A percentile compares a stretch with the other conserved stretches of the same genome.
phyloP scores from a whole-genome alignment of 495 filamentous ascomycete species.

The Barbatosphaeria neglecta region DNA sequence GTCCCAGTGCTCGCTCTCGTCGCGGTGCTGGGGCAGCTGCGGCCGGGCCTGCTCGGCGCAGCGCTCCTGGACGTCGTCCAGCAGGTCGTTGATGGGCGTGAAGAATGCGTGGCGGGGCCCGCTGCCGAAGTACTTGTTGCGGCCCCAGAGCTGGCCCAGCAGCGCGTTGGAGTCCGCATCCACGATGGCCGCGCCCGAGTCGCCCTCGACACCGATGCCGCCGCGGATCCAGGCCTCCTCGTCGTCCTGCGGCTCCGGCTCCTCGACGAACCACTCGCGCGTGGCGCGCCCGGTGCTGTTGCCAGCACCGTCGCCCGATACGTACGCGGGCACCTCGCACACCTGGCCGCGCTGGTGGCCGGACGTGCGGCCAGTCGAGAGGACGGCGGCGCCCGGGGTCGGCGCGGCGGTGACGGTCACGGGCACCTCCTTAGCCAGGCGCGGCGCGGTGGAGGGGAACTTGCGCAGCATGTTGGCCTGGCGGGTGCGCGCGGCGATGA shows the following conservation, averaged over 20 bases:
- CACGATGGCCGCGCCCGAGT: slow-evolving; percentile 21
- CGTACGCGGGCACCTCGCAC: slow-evolving; percentile 17
- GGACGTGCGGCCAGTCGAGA: slow-evolving; percentile 16
- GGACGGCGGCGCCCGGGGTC: slow-evolving; percentile 7
- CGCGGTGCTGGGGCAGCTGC: slow-evolving; percentile 15
- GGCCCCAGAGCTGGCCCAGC: slow-evolving; percentile 23
- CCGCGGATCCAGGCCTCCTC: slow-evolving; percentile 22
- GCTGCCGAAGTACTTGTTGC: slow-evolving; percentile 17
- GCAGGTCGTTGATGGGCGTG: slow-evolving; percentile 21
- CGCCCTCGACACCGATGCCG: slow-evolving; percentile 24
- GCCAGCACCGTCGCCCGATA: slow-evolving; percentile 11
- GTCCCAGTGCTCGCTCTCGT: slow-evolving; percentile 14
- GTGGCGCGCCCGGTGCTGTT: slow-evolving; percentile 19
- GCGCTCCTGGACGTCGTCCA: slow-evolving; percentile 17
- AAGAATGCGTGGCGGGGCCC: slow-evolving; percentile 17
- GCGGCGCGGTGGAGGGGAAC: slow-evolving; percentile 12
- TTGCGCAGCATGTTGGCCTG: slow-evolving; percentile 17
- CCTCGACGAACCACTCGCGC: slow-evolving; percentile 22
- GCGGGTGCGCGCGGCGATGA: slow-evolving; percentile 11
- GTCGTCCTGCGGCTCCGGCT: slow-evolving; percentile 13
- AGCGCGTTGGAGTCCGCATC: slow-evolving; percentile 16
- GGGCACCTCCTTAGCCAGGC: slow-evolving; percentile 4
- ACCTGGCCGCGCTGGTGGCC: slow-evolving; percentile 15
- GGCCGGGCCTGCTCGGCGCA: slow-evolving; percentile 13
- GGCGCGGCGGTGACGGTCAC: slow-evolving; percentile 9